Evolutionary conservation across 176 grass and related monocot species (phyloP), one percentile per base, ranked within the genome.

Genomic region (Triticum turgidum): DNA sequence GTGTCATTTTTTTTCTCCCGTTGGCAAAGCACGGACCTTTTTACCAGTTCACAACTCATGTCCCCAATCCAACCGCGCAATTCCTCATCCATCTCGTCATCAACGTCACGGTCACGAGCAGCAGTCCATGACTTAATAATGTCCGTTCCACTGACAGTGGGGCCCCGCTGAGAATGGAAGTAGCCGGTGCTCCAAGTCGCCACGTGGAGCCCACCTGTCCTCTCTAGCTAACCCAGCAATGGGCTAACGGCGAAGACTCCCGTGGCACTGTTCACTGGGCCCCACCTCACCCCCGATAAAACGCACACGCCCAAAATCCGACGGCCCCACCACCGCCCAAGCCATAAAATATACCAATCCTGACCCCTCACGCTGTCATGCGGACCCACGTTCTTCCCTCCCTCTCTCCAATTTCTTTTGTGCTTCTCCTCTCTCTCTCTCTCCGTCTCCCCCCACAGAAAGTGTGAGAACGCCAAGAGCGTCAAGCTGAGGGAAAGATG

Each of bases 181-280:
- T 13, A 25, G 41, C 79, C 69, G 20, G 10, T 49, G 38, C 15
- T 13, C 1, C 1, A 3, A 25, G 34, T 11, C 18, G 83, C 72
- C 83, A 85, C 83, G 72, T 85, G 83, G 83, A 76, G 41, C 72
- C 83, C 83, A 85, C 61, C 39, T 85, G 72, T 66, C 39, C 59
- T 29, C 34, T 45, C 17, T 17, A 33, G 73, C 73, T 45, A 9
- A 25, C 61, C 12, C 58, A 18, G 58, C 52, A 73, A 45, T 9
- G 7, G 4, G 81, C 51, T 14, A 52, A 61, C 52, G 27, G 41
- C 17, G 11, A 7, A 6, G 6, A 5, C 1, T 30, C n/a, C 63
- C 41, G 10, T 7, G 15, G 29, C 58, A 15, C 71, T 76, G 82
- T 62, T 61, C 6, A 25, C 0, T 0, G 18, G 82, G 39, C 49